phyloP scores from a whole-genome alignment of 805 yeast species.

The Scheffersomyces stipitis region DNA sequence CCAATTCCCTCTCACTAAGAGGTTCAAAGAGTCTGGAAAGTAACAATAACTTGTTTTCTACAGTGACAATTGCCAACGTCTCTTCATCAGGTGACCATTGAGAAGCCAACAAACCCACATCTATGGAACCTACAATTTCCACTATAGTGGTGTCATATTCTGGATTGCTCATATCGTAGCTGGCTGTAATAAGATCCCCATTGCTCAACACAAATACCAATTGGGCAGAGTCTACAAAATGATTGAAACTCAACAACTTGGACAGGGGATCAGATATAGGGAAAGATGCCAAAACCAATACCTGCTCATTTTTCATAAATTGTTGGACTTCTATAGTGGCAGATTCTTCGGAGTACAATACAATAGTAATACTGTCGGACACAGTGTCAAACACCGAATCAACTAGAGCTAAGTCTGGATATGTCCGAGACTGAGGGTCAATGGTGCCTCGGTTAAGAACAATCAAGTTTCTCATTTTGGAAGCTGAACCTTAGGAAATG shows the following conservation, averaged over 20 bases:
- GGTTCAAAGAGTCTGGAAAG: conserved; percentile 80
- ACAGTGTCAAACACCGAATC: conserved; percentile 69
- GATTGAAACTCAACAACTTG: conserved; percentile 54
- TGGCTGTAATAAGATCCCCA: conserved; percentile 76
- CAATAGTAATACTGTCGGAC: conserved; percentile 69
- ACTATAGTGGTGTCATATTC: conserved; percentile 57
- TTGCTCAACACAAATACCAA: conserved; percentile 63
- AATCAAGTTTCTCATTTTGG: conserved; percentile 47
- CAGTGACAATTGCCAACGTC: conserved; percentile 67
- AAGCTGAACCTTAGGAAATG: too few relatives aligned
- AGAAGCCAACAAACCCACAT: conserved; percentile 70
- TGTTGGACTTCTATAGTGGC: conserved; percentile 74
- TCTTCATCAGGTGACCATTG: conserved; percentile 93
- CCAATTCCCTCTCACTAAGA: conserved; percentile 60
- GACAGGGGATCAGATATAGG: conserved; percentile 30
- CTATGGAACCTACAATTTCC: conserved; percentile 83
- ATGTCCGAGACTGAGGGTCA: conserved; percentile 52
- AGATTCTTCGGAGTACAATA: conserved; percentile 52
- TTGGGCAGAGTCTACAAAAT: conserved; percentile 68
- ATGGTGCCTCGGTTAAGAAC: conserved; percentile 57
- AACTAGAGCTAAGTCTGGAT: conserved; percentile 61
- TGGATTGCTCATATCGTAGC: conserved; percentile 50
- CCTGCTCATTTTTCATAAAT: conserved; percentile 62
- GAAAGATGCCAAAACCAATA: conserved; percentile 59
- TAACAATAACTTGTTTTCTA: conserved; percentile 57